Conservation (phyloP, 192 early-diverging fungal genomes). For the Mortierella antarctica region DNA sequence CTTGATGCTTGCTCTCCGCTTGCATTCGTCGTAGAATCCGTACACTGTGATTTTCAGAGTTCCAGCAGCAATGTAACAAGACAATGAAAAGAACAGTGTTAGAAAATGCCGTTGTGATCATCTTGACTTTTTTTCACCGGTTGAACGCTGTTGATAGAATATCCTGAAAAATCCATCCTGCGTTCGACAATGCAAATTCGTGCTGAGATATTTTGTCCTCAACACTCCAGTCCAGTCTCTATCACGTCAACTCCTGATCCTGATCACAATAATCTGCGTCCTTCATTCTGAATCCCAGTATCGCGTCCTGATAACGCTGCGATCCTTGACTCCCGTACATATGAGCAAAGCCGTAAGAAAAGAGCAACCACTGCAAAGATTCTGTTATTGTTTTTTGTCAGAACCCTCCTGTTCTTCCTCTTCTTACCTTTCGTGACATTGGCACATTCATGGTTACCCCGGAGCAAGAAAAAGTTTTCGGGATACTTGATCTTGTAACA, state of each 20-base stretch:
- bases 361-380: background rate
- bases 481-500: slow-evolving; percentile 98
- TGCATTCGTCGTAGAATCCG: slow-evolving; percentile 98
- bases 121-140: background rate
- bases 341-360: too few relatives aligned
- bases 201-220: too few relatives aligned
- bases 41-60: slow-evolving; percentile 65
- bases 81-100: background rate
- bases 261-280: too few relatives aligned
- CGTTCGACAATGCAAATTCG: too few relatives aligned
- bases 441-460: slow-evolving; percentile 97
- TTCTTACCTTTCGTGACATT: slow-evolving; percentile 84
- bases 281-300: too few relatives aligned
- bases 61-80: background rate
- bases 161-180: too few relatives aligned
- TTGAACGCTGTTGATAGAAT: background rate
- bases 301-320: too few relatives aligned
- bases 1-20: slow-evolving; percentile 85
- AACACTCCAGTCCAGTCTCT: too few relatives aligned
- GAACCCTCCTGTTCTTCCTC: background rate
- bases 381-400: background rate
- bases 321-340: too few relatives aligned
- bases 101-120: slow-evolving; percentile 9
- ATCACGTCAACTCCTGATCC: too few relatives aligned
- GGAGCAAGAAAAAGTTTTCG: slow-evolving; percentile 94